Conservation (phyloP, 75 land plant species). For the Larix kaempferi region DNA sequence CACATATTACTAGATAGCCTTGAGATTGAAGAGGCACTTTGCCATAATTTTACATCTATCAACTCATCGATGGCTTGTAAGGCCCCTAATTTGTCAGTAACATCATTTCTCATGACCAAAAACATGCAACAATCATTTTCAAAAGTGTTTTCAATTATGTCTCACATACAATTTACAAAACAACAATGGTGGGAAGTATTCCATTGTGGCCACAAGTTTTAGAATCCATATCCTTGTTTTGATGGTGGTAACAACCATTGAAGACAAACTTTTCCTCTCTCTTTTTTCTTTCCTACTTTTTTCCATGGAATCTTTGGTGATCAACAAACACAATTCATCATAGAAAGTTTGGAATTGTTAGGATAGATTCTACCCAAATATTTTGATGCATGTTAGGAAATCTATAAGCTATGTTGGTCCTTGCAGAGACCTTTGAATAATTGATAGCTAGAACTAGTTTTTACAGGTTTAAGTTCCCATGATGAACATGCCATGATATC, state of each 20-base stretch:
- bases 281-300: too few relatives aligned
- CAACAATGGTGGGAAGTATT: neutral
- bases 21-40: slow-evolving; percentile 83
- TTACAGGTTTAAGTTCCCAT: too few relatives aligned
- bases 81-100: slow-evolving; percentile 82
- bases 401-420: too few relatives aligned
- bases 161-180: neutral
- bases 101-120: slow-evolving; percentile 48
- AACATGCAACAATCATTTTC: neutral
- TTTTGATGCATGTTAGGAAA: neutral
- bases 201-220: neutral
- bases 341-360: too few relatives aligned
- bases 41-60: slow-evolving; percentile 89
- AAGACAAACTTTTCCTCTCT: neutral
- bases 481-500: too few relatives aligned
- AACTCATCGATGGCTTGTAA: slow-evolving; percentile 79
- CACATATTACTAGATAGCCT: slow-evolving; percentile 62
- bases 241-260: neutral
- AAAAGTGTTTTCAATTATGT: neutral
- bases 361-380: neutral
- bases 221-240: neutral
- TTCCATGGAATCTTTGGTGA: too few relatives aligned
- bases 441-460: too few relatives aligned
- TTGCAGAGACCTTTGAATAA: too few relatives aligned
- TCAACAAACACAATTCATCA: too few relatives aligned